phyloP scores from a whole-genome alignment of 805 yeast genomes.

The Ogataea pignaliae region DNA sequence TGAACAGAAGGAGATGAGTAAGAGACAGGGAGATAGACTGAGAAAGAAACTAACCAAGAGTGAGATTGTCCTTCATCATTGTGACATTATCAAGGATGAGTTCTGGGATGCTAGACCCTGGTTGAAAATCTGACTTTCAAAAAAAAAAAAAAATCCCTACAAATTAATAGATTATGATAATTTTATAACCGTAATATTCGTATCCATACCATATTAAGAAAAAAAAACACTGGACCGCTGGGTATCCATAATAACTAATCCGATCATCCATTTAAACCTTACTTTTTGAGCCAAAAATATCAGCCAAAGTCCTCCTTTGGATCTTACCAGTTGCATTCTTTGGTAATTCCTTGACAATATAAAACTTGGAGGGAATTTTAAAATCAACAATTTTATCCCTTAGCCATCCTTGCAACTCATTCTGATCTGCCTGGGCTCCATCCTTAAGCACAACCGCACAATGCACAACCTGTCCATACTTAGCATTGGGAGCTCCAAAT shows the following conservation, averaged over 20 bases:
- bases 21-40: constrained; percentile 47
- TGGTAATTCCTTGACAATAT: constrained; percentile 58
- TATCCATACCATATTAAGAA: background rate
- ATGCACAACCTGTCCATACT: constrained; percentile 68
- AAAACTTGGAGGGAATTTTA: constrained; percentile 57
- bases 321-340: constrained; percentile 78
- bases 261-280: constrained; percentile 19
- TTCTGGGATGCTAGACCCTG: constrained; percentile 56
- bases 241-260: no score
- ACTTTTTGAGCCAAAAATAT: constrained; percentile 39
- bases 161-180: constrained; percentile 40
- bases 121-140: constrained; percentile 16
- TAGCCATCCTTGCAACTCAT: constrained; percentile 45
- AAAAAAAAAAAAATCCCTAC: background rate
- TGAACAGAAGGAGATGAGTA: constrained; percentile 16
- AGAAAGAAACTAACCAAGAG: constrained; percentile 48
- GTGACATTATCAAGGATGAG: constrained; percentile 57
- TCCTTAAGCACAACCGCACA: constrained; percentile 61
- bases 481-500: constrained; percentile 61
- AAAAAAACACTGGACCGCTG: background rate
- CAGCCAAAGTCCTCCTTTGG: constrained; percentile 61
- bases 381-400: constrained; percentile 45
- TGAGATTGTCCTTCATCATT: constrained; percentile 41
- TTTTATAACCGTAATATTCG: constrained; percentile 26
- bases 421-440: constrained; percentile 32